Base-by-base conservation (phyloP, 306 rosid genomes). In the Lathyrus oleraceus region DNA sequence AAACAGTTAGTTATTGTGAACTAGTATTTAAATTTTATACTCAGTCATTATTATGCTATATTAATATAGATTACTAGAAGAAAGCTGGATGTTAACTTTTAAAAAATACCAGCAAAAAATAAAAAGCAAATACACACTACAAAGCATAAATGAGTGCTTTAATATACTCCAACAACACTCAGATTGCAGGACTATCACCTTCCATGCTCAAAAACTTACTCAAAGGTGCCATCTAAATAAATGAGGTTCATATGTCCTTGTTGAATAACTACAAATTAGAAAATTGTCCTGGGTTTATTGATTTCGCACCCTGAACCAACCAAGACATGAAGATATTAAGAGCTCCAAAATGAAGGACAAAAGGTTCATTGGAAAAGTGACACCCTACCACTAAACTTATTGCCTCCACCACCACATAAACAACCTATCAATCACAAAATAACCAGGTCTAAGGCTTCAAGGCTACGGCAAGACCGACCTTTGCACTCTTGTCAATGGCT, bases 391-490 rank as follows among this genome's bases (percentile, higher is more conserved):
- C 76, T 80, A 39, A 71, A 67, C 78, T 78, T 81, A 70, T 79
- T 87, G 62, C 72, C 79, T 71, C 67, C 65, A 60, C 70, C 78
- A 67, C 20, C 5, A 2, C 69, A 75, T 10, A 73, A 58, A 25
- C 80, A 20, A 14, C 57, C 73, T 27, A 61, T n/a, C 78, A 61
- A 6, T 49, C 57, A 66, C 49, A 77, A 42, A 42, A 35, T 43
- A 16, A 59, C 10, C 70, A 8, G 15, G 32, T 61, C 73, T 70
- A 93, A 27, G 98, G 97, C 89, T 94, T 94, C 45, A 94, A 84
- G 1, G 86, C 94, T 88, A 88, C 48, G 11, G 97, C 97, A 10
- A 94, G 79, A 79, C 98, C 98, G 8, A 94, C 81, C 89, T 90
- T 94, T 1, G 96, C 98, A 63, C 88, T 94, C 90, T 88, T 94